phyloP scores from a whole-genome alignment of 1,284 basidiomycete species.

The Xanthoconium separans region DNA sequence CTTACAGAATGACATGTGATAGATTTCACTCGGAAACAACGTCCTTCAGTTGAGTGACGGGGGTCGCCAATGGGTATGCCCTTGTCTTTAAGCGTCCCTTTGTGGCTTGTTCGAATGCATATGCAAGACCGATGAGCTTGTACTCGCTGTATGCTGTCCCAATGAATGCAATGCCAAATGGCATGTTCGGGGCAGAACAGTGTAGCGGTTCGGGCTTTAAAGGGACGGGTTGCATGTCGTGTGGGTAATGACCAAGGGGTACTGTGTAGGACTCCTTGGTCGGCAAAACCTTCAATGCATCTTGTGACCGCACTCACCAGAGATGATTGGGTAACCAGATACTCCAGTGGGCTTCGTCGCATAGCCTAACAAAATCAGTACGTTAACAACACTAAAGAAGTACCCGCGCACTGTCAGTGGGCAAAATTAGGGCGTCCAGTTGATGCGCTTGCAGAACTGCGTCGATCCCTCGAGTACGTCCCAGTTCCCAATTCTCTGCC shows the following conservation, averaged over 20 bases:
- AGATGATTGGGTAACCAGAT: slow-evolving; percentile 33
- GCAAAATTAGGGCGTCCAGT: slow-evolving; percentile 47
- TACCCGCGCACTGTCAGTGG: slow-evolving; percentile 33
- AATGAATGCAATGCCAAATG: slow-evolving; percentile 53
- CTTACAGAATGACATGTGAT: not conserved
- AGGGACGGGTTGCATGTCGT: slow-evolving; percentile 23
- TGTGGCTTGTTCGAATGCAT: slow-evolving; percentile 57
- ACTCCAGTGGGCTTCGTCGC: slow-evolving; percentile 26
- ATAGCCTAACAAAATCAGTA: slow-evolving; percentile 11
- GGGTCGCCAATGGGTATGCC: slow-evolving; percentile 47
- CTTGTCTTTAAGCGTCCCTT: slow-evolving; percentile 41
- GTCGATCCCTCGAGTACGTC: slow-evolving; percentile 46
- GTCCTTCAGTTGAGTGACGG: slow-evolving; percentile 49
- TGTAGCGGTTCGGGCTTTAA: slow-evolving; percentile 29
- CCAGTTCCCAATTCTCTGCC: slow-evolving; percentile 37
- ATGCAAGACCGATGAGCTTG: slow-evolving; percentile 47
- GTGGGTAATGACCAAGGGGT: slow-evolving; percentile 46
- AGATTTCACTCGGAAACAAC: slow-evolving; percentile 30
- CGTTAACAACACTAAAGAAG: not conserved
- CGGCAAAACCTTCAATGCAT: not conserved
- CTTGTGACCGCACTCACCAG: slow-evolving; percentile 16
- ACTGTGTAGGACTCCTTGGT: slow-evolving; percentile 30
- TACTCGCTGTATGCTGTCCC: slow-evolving; percentile 52
- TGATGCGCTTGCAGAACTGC: slow-evolving; percentile 39
- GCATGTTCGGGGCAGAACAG: slow-evolving; percentile 40